These are phyloP conservation scores for Digitaria exilis DNA, from an alignment of 202 grass and related monocot species.

Conservation along the genomic window DNA sequence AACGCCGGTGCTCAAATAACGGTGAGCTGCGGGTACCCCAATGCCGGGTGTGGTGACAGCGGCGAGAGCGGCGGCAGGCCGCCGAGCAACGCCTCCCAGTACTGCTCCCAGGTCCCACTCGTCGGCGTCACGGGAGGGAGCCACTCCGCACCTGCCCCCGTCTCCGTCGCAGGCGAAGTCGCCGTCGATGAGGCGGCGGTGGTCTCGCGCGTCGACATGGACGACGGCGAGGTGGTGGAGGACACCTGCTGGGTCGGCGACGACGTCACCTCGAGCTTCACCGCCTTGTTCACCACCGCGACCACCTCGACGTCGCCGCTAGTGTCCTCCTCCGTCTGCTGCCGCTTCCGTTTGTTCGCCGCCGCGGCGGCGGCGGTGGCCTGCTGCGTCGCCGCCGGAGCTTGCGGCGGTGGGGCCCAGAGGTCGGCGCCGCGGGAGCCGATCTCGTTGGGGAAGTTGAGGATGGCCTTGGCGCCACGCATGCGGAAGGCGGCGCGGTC, in stretches of 20 bases:
- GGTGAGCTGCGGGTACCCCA: conserved; percentile 50
- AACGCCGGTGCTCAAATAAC: conserved; percentile 15
- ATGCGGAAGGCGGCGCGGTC: conserved; percentile 77
- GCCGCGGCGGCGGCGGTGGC: background rate
- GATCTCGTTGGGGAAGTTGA: conserved; percentile 91
- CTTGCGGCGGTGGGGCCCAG: background rate
- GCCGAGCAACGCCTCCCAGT: conserved; percentile 38
- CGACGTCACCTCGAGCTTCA: conserved; percentile 16
- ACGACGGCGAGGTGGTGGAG: background rate
- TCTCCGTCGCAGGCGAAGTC: conserved; percentile 18
- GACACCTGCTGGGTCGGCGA: background rate
- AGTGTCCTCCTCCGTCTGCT: background rate
- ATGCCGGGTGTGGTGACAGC: conserved; percentile 41
- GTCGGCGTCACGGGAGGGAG: conserved; percentile 34
- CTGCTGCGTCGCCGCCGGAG: background rate
- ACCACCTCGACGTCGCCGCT: conserved; percentile 29
- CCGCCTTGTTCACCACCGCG: conserved; percentile 30
- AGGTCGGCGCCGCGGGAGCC: conserved; percentile 35
- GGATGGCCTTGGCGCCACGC: conserved; percentile 87
- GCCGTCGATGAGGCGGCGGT: conserved; percentile 17
- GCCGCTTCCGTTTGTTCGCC: conserved; percentile 46
- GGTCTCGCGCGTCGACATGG: conserved; percentile 10
- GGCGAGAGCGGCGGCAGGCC: conserved; percentile 51
- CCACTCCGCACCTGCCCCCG: background rate
- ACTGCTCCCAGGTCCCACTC: conserved; percentile 38